Base-by-base conservation (phyloP, 495 filamentous ascomycete genomes). In the Collariella sp. region DNA sequence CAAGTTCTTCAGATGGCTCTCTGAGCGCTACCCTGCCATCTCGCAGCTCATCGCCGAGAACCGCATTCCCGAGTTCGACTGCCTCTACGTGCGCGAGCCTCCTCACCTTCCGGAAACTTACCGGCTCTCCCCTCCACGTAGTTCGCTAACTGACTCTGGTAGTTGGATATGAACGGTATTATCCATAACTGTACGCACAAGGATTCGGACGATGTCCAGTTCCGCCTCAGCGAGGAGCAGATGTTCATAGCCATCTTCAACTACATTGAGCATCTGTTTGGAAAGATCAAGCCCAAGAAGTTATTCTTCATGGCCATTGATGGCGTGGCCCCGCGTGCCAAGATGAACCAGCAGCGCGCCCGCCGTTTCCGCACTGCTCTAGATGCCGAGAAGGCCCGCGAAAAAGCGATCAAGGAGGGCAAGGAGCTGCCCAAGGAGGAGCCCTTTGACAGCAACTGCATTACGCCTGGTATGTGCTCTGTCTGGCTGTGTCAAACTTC, bases 191-290 rank as follows among this genome's bases (percentile, higher is more conserved):
- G 94, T 67, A 97, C 94, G 50, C 94, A 99, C 74, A 96, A 87
- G 52, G 93, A 99, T 64, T 85, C 87, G 10, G 89, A 87, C 50
- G 89, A 89, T 56, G 82, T 91, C 3, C 91, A 86, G 0, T 91
- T 91, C 64, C 89, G 91, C 46, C 86, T 99, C 77, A 89, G 84
- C 43, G 94, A 99, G 67, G 94, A 97, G 66, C 85, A 95, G 69
- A 96, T 96, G 91, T 97, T 97, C 69, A 96, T 97, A 57, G 86
- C 88, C 20, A 99, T 99, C 56, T 99, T 99, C 80, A 97, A 97
- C 72, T 99, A 99, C 67, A 97, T 99, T 57, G 94, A 99, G 70
- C 94, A 99, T 75, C 73, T 99, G 10, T 99, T 94, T 62, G 90
- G 91, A 46, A 97, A 96, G 72, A 99, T 99, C 58, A 96, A 96